Evolutionary conservation across 2,329 filamentous ascomycete species (phyloP), one percentile per base, ranked within the genome.

Genomic region (Fusarium sp.): DNA sequence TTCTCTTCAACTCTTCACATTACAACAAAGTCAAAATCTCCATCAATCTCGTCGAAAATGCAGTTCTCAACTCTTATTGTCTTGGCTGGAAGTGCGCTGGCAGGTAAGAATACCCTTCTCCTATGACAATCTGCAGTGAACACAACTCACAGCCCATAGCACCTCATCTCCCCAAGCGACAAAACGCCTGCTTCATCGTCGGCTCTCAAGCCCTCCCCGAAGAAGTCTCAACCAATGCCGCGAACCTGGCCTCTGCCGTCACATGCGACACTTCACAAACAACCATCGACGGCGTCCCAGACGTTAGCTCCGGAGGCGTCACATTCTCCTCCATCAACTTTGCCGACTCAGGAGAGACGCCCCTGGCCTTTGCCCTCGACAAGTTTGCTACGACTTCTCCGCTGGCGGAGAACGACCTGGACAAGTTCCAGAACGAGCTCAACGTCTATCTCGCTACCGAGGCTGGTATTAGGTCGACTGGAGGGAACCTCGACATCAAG

Each of bases 401-500:
- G 1, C 77, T 87, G 11, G 80, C 82, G 7, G 62, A 70, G 61
- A 80, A 78, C 38, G 76, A 87, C 67, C 78, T 88, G 12, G 71
- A 75, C 6, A 73, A 74, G 19, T 86, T 87, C 75, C 77, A 85
- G 70, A 76, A 85, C 67, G 70, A 78, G 60, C 78, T 87, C 39
- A 80, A 86, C 69, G 80, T 81, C 9, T 88, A 88, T 67, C 74
- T 83, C 4, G 85, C 85, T 0, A 88, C 85, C 5, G 85, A 88
- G 73, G 84, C 83, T 2, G 85, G 83, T 2, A 76, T 88, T 44
- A 77, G 85, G 19, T 83, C 81, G 22, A 79, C 80, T 7, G 81
- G 79, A 9, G 85, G 85, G 3, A 78, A 69, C 52, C 74, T 88
- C 15, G 81, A 78, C 2, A 83, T 88, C 74, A 87, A 88, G 74